phyloP scores from a whole-genome alignment of 371 early-diverging fungal genomes.

The Mortierella sp. region DNA sequence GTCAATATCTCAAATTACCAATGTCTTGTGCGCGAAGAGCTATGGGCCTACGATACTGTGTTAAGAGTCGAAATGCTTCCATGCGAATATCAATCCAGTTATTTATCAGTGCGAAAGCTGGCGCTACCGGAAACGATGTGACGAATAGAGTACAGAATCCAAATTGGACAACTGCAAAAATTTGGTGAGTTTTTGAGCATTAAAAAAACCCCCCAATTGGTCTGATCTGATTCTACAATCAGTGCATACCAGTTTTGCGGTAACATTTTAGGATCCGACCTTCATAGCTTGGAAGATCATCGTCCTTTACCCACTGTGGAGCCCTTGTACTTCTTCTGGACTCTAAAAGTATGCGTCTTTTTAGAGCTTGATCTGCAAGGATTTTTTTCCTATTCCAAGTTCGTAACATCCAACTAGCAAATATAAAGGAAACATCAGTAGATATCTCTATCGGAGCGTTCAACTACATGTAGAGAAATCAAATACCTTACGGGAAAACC shows the following conservation, averaged over 20 bases:
- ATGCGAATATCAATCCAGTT: slow-evolving; percentile 67
- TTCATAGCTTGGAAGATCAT: slow-evolving; percentile 54
- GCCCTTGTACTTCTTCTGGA: slow-evolving; percentile 23
- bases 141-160: slow-evolving; percentile 72
- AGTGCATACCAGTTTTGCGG: slow-evolving; percentile 32
- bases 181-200: slow-evolving; percentile 4
- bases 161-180: slow-evolving; percentile 64
- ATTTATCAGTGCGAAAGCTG: slow-evolving; percentile 68
- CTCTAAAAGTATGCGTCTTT: slow-evolving; percentile 25
- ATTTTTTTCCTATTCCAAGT: slow-evolving; percentile 48
- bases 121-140: slow-evolving; percentile 64
- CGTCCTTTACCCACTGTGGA: slow-evolving; percentile 65
- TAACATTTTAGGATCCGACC: slow-evolving; percentile 37
- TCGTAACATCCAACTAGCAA: slow-evolving; percentile 33
- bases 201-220: neutral
- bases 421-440: too few relatives aligned
- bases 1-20: too few relatives aligned
- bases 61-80: slow-evolving; percentile 57
- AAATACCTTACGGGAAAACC: slow-evolving; percentile 55
- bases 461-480: neutral
- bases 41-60: slow-evolving; percentile 60
- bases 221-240: neutral
- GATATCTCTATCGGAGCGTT: neutral
- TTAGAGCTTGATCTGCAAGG: slow-evolving; percentile 37
- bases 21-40: slow-evolving; percentile 59